Evolutionary conservation across 1,284 basidiomycete species (phyloP).

Genomic region (Takashimella tepidaria): DNA sequence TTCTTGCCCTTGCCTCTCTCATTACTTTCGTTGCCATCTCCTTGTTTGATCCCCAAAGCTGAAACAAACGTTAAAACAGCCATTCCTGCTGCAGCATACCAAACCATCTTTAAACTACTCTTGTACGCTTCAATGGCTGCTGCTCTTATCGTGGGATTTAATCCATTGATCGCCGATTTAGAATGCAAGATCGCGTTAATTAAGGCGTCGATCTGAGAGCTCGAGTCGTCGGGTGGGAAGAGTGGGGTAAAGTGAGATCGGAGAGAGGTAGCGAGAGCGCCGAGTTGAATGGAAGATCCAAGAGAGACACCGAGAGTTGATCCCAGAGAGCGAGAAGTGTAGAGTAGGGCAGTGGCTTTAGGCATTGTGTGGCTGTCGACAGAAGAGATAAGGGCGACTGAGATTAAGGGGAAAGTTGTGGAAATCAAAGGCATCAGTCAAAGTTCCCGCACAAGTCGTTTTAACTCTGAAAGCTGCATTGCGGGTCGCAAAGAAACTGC

Average conservation of each 20-base stretch:
- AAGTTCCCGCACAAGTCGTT: background rate
- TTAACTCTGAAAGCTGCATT: background rate
- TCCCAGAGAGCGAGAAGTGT: conserved; percentile 44
- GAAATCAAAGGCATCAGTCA: too few species aligned
- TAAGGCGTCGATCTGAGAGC: conserved; percentile 5
- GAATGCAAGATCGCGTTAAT: conserved; percentile 43
- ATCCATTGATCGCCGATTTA: conserved; percentile 38
- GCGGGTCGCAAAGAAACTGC: too few species aligned
- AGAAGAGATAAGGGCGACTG: conserved; percentile 42
- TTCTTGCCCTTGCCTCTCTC: conserved; percentile 3
- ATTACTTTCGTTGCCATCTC: conserved; percentile 21
- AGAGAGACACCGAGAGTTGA: conserved; percentile 42
- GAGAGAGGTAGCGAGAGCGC: conserved; percentile 27
- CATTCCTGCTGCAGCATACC: conserved; percentile 18
- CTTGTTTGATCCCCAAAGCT: conserved; percentile 23
- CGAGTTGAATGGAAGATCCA: conserved; percentile 42
- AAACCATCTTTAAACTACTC: conserved; percentile 27
- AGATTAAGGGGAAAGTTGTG: background rate
- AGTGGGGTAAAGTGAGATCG: background rate
- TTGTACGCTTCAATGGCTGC: conserved; percentile 42
- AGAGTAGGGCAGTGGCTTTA: conserved; percentile 46
- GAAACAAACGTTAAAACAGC: conserved; percentile 29
- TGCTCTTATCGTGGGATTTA: conserved; percentile 19
- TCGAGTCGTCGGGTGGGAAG: conserved; percentile 13
- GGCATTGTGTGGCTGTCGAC: conserved; percentile 44